A percentile compares a stretch with the other conserved stretches of the same genome.
Conservation (phyloP, 768 basidiomycete genomes). For the Lentinus tigrinus region DNA sequence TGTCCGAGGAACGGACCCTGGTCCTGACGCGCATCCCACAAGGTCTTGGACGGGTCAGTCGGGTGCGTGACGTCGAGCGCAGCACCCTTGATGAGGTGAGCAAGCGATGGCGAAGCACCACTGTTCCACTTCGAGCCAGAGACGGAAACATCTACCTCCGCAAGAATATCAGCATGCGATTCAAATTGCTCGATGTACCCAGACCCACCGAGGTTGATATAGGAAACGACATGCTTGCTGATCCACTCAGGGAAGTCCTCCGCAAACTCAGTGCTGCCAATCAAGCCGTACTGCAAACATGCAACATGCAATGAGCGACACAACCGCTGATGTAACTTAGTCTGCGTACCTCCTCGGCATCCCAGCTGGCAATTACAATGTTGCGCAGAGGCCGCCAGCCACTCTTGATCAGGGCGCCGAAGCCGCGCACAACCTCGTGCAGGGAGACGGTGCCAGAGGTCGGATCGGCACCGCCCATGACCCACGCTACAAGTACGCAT, state of each 20-base stretch:
- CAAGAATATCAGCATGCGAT: neutral
- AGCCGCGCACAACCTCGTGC: conserved; percentile 74
- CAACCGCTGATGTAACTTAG: neutral
- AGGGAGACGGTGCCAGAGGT: conserved; percentile 78
- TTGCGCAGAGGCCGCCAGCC: conserved; percentile 88
- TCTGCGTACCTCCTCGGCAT: conserved; percentile 60
- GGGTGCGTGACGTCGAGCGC: conserved; percentile 78
- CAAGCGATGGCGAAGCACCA: conserved; percentile 76
- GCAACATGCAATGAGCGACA: too few relatives aligned
- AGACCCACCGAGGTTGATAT: conserved; percentile 69
- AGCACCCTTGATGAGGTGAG: conserved; percentile 65
- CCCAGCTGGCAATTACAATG: conserved; percentile 78
- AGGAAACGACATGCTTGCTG: conserved; percentile 75
- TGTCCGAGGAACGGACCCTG: conserved; percentile 46
- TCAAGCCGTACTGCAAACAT: conserved; percentile 53
- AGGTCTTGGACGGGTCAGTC: conserved; percentile 53
- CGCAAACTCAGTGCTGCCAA: conserved; percentile 90
- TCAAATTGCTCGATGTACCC: neutral
- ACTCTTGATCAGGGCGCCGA: conserved; percentile 63
- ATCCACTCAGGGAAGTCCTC: conserved; percentile 91
- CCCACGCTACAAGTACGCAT: conserved; percentile 42
- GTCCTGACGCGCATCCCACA: conserved; percentile 79
- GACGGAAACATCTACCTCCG: conserved; percentile 6
- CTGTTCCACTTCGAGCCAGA: conserved; percentile 39
- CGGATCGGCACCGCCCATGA: conserved; percentile 82